Conservation (phyloP, 148 eudicot genomes). For the Beta vulgaris region DNA sequence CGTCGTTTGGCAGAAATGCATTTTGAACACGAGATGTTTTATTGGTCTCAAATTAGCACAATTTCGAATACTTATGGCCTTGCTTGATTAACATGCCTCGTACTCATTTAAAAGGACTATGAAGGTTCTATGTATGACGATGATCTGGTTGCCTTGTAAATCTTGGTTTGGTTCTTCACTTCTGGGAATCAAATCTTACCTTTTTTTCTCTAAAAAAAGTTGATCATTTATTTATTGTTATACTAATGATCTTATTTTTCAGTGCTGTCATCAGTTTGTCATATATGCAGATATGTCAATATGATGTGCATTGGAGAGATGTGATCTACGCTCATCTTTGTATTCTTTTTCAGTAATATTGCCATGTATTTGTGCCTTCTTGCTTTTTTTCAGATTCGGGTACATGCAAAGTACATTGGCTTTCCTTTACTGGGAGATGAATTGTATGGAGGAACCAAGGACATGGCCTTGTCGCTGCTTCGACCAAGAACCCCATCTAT, state of each 20-base stretch:
- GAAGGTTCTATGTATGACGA: too few relatives aligned
- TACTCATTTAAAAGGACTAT: not conserved
- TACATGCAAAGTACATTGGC: conserved; percentile 86
- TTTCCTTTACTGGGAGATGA: conserved; percentile 90
- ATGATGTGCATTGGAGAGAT: not conserved
- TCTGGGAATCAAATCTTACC: too few relatives aligned
- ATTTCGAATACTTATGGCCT: not conserved
- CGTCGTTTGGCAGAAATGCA: too few relatives aligned
- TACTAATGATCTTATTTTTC: too few relatives aligned
- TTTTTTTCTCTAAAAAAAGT: too few relatives aligned
- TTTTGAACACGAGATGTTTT: not conserved
- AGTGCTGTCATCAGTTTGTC: not conserved
- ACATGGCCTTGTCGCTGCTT: conserved; percentile 74
- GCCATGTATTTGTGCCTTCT: not conserved
- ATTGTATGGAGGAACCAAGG: conserved; percentile 90
- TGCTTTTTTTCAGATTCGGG: conserved; percentile 62
- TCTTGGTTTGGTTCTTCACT: too few relatives aligned
- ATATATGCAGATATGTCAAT: not conserved
- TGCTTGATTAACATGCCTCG: not conserved
- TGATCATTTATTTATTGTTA: too few relatives aligned
- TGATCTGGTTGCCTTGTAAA: too few relatives aligned
- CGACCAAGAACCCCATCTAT: conserved; percentile 51
- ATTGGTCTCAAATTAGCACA: not conserved
- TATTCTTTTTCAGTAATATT: not conserved
- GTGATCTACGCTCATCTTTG: not conserved